Evolutionary conservation across 2,329 filamentous ascomycete genomes (phyloP).

Genomic region (Septoria petroselini): DNA sequence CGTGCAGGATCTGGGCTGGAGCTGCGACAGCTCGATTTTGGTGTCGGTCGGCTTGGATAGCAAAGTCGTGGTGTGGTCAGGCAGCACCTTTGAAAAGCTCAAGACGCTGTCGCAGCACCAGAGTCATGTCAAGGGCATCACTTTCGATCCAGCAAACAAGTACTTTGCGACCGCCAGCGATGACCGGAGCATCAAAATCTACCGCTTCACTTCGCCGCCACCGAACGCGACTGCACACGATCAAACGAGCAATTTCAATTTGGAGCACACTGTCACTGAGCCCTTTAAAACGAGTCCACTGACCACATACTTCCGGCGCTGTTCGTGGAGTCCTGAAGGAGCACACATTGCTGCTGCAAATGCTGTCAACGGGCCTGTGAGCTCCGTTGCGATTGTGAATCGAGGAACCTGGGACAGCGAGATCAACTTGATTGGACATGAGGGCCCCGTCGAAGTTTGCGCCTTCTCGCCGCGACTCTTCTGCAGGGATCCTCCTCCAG

Average conservation of each 20-base stretch:
- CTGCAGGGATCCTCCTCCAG: slow-evolving; percentile 62
- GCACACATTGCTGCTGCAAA: slow-evolving; percentile 97
- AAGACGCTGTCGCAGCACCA: slow-evolving; percentile 91
- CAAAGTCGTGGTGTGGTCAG: slow-evolving; percentile 97
- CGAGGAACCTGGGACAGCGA: slow-evolving; percentile 91
- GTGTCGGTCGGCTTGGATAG: slow-evolving; percentile 96
- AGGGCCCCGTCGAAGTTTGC: slow-evolving; percentile 94
- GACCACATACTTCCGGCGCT: slow-evolving; percentile 93
- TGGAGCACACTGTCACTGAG: slow-evolving; percentile 83
- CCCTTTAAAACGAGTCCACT: slow-evolving; percentile 90
- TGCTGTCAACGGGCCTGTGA: slow-evolving; percentile 94
- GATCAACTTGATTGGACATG: slow-evolving; percentile 95
- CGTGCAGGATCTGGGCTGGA: slow-evolving; percentile 97
- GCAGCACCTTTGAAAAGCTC: slow-evolving; percentile 94
- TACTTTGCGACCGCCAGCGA: slow-evolving; percentile 98
- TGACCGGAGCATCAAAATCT: slow-evolving; percentile 94
- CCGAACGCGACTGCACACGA: slow-evolving; percentile 93
- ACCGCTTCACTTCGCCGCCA: slow-evolving; percentile 84
- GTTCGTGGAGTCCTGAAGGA: slow-evolving; percentile 96
- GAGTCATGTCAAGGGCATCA: slow-evolving; percentile 97
- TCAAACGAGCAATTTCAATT: slow-evolving; percentile 92
- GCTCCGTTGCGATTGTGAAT: slow-evolving; percentile 93
- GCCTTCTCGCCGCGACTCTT: slow-evolving; percentile 94
- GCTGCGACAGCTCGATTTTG: slow-evolving; percentile 88
- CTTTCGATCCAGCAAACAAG: slow-evolving; percentile 97